These are phyloP conservation scores for Leptomonas pyrrhocoris DNA, from an alignment of 208 protist genomes.

Conservation along the genomic window DNA sequence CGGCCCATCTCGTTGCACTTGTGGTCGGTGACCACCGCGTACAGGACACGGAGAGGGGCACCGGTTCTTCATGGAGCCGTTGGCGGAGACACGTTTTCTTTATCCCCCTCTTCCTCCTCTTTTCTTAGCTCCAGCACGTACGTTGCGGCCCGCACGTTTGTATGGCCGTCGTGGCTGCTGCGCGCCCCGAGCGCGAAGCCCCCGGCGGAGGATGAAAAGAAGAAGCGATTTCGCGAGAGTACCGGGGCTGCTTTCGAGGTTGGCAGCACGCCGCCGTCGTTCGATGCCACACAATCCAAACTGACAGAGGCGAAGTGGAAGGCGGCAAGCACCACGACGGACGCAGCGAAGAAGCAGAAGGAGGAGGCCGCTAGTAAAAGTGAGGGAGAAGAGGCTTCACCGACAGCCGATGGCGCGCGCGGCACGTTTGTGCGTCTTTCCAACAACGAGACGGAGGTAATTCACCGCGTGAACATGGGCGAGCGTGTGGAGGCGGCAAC, in stretches of 20 bases:
- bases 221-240: conserved; percentile 11
- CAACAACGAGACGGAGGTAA: conserved; percentile 13
- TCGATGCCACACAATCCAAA: background rate
- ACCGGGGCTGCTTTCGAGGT: background rate
- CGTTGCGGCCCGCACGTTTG: conserved; percentile 12
- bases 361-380: background rate
- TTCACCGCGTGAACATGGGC: conserved; percentile 15
- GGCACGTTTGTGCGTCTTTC: conserved; percentile 24
- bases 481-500: conserved; percentile 13
- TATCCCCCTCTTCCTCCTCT: background rate
- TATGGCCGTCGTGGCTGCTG: conserved; percentile 29
- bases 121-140: conserved; percentile 6
- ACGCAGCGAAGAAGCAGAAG: background rate
- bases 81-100: background rate
- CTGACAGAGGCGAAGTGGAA: background rate
- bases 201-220: conserved; percentile 23
- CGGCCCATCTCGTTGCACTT: background rate
- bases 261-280: background rate
- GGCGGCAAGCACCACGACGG: background rate
- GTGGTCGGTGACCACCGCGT: background rate
- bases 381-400: background rate
- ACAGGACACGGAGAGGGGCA: conserved; percentile 1
- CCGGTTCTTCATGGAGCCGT: background rate
- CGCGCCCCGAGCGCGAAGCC: conserved; percentile 3
- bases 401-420: background rate